Conservation (phyloP, 805 yeast species). For the Debaryomyces maramus region DNA sequence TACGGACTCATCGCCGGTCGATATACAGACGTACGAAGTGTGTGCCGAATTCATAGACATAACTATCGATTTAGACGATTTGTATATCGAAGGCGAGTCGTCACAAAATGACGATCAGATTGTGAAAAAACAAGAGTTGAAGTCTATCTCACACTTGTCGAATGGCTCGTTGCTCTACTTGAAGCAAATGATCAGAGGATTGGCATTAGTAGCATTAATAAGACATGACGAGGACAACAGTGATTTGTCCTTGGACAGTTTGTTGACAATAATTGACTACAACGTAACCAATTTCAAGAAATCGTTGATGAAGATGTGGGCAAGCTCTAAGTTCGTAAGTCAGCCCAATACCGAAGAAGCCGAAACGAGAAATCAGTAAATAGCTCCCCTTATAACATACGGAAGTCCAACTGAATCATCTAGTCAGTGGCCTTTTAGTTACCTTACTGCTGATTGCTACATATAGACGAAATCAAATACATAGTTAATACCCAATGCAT, state of each 20-base stretch:
- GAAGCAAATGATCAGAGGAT: slow-evolving; percentile 89
- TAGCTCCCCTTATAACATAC: too few species aligned
- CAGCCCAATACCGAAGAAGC: not conserved
- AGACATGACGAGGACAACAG: slow-evolving; percentile 56
- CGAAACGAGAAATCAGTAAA: too few species aligned
- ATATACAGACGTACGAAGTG: slow-evolving; percentile 91
- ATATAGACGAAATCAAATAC: too few species aligned
- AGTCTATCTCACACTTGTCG: slow-evolving; percentile 72
- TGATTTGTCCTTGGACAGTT: slow-evolving; percentile 36
- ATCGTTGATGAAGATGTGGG: slow-evolving; percentile 74
- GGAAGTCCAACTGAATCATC: too few species aligned
- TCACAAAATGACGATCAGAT: slow-evolving; percentile 15
- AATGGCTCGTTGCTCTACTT: slow-evolving; percentile 84
- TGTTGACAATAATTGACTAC: slow-evolving; percentile 76
- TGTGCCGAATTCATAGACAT: slow-evolving; percentile 97
- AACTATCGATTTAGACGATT: slow-evolving; percentile 80
- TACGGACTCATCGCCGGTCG: slow-evolving; percentile 94
- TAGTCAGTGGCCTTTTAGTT: too few species aligned
- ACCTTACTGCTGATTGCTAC: too few species aligned
- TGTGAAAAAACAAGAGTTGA: slow-evolving; percentile 41
- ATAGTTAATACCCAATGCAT: too few species aligned
- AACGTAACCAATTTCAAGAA: slow-evolving; percentile 80
- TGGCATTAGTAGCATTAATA: slow-evolving; percentile 85
- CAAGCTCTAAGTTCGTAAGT: slow-evolving; percentile 31
- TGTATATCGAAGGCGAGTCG: slow-evolving; percentile 44